phyloP scores from a whole-genome alignment of 352 stramenopile genomes.

The Thalassiosira tumida region DNA sequence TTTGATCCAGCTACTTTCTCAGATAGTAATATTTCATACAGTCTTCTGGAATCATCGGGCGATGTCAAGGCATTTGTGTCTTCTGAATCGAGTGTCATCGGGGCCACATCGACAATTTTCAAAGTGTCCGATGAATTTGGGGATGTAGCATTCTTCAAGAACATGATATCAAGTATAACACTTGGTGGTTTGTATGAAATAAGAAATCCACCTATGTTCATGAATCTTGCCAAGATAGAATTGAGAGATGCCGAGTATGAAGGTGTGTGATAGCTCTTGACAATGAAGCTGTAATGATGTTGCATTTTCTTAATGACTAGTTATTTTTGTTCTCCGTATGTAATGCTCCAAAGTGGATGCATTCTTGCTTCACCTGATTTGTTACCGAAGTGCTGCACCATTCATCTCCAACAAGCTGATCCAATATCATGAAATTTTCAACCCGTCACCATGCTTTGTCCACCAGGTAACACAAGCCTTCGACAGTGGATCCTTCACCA shows the following conservation, averaged over 20 bases:
- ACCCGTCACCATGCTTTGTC: constrained; percentile 86
- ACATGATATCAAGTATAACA: constrained; percentile 76
- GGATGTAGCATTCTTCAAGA: constrained; percentile 79
- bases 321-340: neutral
- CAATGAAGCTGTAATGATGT: neutral
- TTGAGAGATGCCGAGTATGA: constrained; percentile 85
- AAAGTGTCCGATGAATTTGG: constrained; percentile 82
- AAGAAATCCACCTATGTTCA: constrained; percentile 83
- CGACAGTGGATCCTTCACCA: constrained; percentile 74
- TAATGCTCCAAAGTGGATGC: constrained; percentile 80
- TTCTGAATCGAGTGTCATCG: constrained; percentile 54
- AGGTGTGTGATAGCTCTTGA: constrained; percentile 34
- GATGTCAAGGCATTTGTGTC: constrained; percentile 72
- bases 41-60: constrained; percentile 67
- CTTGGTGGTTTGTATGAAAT: constrained; percentile 76
- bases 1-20: constrained; percentile 77
- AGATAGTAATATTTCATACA: constrained; percentile 67
- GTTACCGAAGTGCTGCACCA: constrained; percentile 82
- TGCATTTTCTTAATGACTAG: neutral
- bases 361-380: constrained; percentile 85
- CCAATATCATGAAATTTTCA: constrained; percentile 85
- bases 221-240: constrained; percentile 74
- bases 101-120: constrained; percentile 79
- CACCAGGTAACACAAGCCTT: constrained; percentile 84
- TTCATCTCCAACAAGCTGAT: constrained; percentile 86